Percentiles rank a stretch among this genome's conserved stretches.
Evolutionary conservation across 2,329 filamentous ascomycete genomes (phyloP).

Genomic region (Colletotrichum sp.): DNA sequence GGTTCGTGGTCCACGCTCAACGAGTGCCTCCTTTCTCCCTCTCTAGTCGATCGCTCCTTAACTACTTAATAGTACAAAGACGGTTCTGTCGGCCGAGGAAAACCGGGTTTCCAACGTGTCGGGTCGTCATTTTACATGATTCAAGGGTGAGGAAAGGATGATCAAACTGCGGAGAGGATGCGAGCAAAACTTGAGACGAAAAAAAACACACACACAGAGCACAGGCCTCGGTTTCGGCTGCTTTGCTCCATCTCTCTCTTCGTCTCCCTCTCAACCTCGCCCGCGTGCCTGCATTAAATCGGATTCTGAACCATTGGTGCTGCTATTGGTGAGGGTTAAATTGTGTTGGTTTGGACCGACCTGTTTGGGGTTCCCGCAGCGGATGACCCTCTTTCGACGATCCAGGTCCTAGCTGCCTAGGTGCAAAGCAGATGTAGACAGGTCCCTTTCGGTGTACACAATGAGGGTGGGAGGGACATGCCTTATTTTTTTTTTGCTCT

Average conservation of each 20-base stretch:
- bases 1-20: neutral
- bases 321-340: neutral
- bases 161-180: neutral
- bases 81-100: neutral
- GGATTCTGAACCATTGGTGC: neutral
- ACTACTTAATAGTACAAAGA: neutral
- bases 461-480: neutral
- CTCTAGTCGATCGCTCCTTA: neutral
- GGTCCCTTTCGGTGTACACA: neutral
- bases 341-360: neutral
- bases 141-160: neutral
- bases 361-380: neutral
- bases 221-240: neutral
- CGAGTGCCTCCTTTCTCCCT: neutral
- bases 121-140: neutral
- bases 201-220: neutral
- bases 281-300: neutral
- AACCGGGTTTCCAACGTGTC: neutral
- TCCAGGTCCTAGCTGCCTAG: neutral
- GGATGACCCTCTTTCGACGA: neutral
- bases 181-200: constrained; percentile 11
- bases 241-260: neutral
- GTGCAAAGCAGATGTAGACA: neutral
- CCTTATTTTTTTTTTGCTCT: neutral
- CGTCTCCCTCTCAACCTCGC: neutral